phyloP scores from a whole-genome alignment of 1,284 basidiomycete species.

The Microbotryum silenes-acaulis region DNA sequence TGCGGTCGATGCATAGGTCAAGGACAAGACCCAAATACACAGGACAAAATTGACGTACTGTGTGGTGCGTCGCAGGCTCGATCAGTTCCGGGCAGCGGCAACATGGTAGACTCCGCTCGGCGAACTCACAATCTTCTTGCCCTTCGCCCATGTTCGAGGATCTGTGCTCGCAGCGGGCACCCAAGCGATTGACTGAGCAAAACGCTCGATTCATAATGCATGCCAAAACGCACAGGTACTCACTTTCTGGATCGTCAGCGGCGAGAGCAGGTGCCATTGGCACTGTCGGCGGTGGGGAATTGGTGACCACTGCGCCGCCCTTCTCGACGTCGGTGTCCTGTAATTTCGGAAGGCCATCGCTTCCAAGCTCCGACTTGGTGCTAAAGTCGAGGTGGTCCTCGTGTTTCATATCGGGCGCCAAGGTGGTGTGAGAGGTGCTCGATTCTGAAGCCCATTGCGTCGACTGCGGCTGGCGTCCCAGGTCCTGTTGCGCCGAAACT shows the following conservation, averaged over 20 bases:
- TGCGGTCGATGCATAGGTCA: constrained; percentile 24
- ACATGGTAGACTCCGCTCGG: background rate
- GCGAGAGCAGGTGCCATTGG: background rate
- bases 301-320: background rate
- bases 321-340: background rate
- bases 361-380: no score
- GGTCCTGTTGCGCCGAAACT: no score
- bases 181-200: background rate
- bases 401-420: no score
- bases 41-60: constrained; percentile 13
- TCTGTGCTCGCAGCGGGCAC: background rate
- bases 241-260: constrained; percentile 10
- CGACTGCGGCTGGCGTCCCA: no score
- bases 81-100: background rate
- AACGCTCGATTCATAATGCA: background rate
- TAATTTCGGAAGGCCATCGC: no score
- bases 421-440: no score
- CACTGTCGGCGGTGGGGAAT: background rate
- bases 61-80: background rate
- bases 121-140: constrained; percentile 9
- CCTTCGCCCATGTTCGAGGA: constrained; percentile 10
- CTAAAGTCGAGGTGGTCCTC: no score
- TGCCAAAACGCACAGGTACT: background rate
- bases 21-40: constrained; percentile 18
- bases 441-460: no score